Evolutionary conservation across 2,329 filamentous ascomycete genomes (phyloP), one percentile per base, ranked within the genome.

Genomic region (Fusarium drepaniforme): DNA sequence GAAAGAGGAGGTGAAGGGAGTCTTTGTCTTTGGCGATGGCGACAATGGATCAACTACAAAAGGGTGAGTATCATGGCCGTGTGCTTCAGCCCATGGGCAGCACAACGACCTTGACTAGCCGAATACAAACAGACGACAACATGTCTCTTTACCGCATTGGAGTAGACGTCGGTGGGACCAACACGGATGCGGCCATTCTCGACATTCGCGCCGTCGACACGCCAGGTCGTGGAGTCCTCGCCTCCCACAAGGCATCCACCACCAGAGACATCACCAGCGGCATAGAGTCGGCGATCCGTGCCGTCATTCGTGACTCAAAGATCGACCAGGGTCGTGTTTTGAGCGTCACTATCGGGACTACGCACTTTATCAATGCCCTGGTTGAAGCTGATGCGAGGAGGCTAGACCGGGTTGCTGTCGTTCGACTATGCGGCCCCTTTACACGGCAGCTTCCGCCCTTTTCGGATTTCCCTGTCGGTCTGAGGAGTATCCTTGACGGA

Each of bases 231-330:
- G 85, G 85, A 25, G 84, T 88, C 11, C 76, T 86, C 6, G 86
- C 86, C 5, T 87, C 85, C 18, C 82, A 85, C 78, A 89, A 89
- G 77, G 84, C 86, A 5, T 80, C 85, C 1, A 89, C 87, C 0
- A 88, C 86, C 2, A 73, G 82, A n/a, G 85, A 89, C 75, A 86
- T 88, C 42, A 88, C 87, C 40, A 83, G 81, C 61, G 88, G 87
- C 23, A 87, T 89, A 33, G 82, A 85, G 70, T 75, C 78, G 12
- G 86, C 86, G n/a, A 86, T 89, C 67, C 75, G 81, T 13, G 82
- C 83, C 12, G 84, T 88, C 0, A 76, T 89, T 5, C 70, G 72
- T 6, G 80, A 81, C 30, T 84, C 85, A 1, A 71, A 77, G 0
- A 78, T 86, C 56, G 81, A 84, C 35, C 80, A 83, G 51, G 73